Base-by-base conservation (phyloP, 768 basidiomycete genomes). In the Termitomyces sp. region DNA sequence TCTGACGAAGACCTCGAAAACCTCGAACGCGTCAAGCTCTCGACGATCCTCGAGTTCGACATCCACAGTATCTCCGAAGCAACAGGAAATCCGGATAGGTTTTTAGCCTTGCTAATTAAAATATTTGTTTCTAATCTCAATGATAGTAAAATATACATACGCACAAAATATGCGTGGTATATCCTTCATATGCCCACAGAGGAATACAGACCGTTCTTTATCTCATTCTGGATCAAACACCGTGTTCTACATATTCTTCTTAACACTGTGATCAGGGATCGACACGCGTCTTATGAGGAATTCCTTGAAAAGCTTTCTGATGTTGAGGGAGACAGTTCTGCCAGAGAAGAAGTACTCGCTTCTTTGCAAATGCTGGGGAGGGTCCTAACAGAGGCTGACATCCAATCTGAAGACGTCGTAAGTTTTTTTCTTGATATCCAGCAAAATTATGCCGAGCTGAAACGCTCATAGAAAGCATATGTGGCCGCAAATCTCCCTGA, bases 101-200 rank as follows among this genome's bases (percentile, higher is more conserved):
- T 56, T 64, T 77, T 61, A 48, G 20, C 42, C 55, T 47, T 54
- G 32, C 57, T 29, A 56, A 43, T 25, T 7, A 43, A 49, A 20
- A 46, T 51, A 2, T 31, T 14, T 11, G 17, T 37, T 5, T 37
- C 58, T 65, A 73, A 65, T 70, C n/a, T 8, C 40, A 51, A 36
- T 15, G 52, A 49, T 55, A 90, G 88, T 29, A 83, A 85, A 61
- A 80, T 90, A 2, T 91, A 86, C 62, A 71, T 91, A 34, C 79
- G 81, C 49, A 91, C 89, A 0, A 49, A 76, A 48, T 69, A 73
- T 69, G 87, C 88, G 0, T 91, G 89, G 89, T 91, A 91, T 63
- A 86, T 90, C 58, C 76, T 91, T 2, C 77, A 79, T 11, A 61
- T 63, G 2, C 86, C 89, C 0, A 78, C 83, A 0, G 49, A 55